A percentile compares a stretch with the other conserved stretches of the same genome.
Evolutionary conservation across 345 rosid genomes (phyloP).

Genomic region (Capsella bursapastoris): DNA sequence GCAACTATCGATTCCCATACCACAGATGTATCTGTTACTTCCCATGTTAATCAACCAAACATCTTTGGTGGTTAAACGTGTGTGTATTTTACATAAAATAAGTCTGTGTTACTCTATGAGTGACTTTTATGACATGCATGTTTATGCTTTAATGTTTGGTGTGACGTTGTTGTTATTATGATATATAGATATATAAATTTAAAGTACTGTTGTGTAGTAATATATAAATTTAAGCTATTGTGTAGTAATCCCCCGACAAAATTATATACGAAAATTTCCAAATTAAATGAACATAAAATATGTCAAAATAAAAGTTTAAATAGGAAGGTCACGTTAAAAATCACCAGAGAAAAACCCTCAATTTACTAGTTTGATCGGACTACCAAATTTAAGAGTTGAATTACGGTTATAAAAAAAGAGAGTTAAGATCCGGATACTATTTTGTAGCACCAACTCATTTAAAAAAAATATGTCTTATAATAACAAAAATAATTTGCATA

Average conservation of each 20-base stretch:
- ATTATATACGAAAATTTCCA: too few species aligned
- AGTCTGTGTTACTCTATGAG: neutral
- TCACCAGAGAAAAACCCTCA: neutral
- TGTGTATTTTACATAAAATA: neutral
- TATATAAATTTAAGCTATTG: too few species aligned
- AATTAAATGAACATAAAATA: too few species aligned
- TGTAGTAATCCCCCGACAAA: too few species aligned
- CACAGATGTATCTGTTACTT: conserved; percentile 13
- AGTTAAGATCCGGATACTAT: neutral
- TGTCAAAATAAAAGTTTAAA: neutral
- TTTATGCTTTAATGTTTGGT: neutral
- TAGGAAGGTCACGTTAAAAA: neutral
- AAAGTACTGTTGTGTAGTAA: too few species aligned
- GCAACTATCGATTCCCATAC: neutral
- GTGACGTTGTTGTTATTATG: too few species aligned
- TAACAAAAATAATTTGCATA: neutral
- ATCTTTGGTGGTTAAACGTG: neutral
- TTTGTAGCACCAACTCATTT: neutral
- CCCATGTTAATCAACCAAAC: conserved; percentile 6
- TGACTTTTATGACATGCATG: neutral
- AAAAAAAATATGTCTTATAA: neutral
- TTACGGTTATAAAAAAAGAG: neutral
- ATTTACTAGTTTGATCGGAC: neutral
- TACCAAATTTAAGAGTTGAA: neutral
- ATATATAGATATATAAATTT: too few species aligned